These are phyloP conservation scores for Boletus sensibilis DNA, from an alignment of 768 basidiomycete species.

Conservation along the genomic window DNA sequence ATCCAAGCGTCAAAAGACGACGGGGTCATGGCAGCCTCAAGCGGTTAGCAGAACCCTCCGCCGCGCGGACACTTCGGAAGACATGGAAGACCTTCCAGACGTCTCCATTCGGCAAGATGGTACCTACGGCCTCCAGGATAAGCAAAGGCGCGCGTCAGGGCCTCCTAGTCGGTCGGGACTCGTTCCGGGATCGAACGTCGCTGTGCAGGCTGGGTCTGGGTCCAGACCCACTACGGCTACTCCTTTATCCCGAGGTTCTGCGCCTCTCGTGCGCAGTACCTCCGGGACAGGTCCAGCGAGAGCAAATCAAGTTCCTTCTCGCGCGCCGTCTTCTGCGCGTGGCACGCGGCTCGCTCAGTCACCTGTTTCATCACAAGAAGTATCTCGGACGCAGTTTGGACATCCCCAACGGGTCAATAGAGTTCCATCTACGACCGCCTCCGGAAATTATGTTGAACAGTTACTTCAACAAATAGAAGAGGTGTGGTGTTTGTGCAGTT, in stretches of 20 bases:
- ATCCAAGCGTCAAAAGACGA: conserved; percentile 57
- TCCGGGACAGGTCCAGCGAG: conserved; percentile 11
- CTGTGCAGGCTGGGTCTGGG: conserved; percentile 8
- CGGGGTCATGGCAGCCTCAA: conserved; percentile 43
- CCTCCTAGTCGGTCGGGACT: conserved; percentile 13
- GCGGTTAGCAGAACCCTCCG: conserved; percentile 27
- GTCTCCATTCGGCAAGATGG: conserved; percentile 61
- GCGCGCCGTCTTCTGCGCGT: conserved; percentile 17
- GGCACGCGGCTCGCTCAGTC: conserved; percentile 9
- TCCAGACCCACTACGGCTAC: conserved; percentile 5
- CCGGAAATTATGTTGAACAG: conserved; percentile 11
- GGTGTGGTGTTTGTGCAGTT: conserved; percentile 35
- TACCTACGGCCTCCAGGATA: conserved; percentile 46
- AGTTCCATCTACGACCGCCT: conserved; percentile 1
- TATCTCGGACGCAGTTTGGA: conserved; percentile 14
- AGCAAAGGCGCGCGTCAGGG: conserved; percentile 14
- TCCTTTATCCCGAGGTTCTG: conserved; percentile 15
- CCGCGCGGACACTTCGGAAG: conserved; percentile 31
- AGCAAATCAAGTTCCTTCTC: conserved; percentile 5
- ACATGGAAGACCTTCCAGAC: conserved; percentile 58
- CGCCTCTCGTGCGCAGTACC: conserved; percentile 10
- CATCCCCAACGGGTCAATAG: conserved; percentile 8
- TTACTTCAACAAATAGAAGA: conserved; percentile 44
- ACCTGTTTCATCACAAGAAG: conserved; percentile 22
- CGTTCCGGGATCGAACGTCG: conserved; percentile 9